Conservation (phyloP, 2,329 filamentous ascomycete species). For the Pseudogymnoascus verrucosus region DNA sequence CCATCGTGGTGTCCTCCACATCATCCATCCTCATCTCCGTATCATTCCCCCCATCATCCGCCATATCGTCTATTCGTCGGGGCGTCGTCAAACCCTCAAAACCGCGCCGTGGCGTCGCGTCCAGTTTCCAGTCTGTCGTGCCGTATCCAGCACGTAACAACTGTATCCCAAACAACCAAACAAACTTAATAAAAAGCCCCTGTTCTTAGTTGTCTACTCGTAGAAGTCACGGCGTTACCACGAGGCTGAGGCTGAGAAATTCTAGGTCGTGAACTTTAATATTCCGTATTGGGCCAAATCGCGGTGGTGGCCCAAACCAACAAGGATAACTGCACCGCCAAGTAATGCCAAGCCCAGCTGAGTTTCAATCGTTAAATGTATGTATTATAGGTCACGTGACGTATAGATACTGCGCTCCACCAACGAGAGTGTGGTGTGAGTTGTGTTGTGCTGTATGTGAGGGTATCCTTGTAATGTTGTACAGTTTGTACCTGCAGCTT, state of each 20-base stretch:
- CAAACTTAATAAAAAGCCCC: not conserved
- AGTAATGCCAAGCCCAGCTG: not conserved
- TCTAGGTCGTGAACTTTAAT: not conserved
- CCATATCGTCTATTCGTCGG: not conserved
- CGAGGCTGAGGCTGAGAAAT: not conserved
- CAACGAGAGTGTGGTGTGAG: not conserved
- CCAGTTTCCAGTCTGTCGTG: not conserved
- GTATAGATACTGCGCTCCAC: not conserved
- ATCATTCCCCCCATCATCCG: not conserved
- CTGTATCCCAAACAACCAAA: not conserved
- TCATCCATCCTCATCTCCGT: not conserved
- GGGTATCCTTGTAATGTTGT: not conserved
- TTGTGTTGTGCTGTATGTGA: not conserved
- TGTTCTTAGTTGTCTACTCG: not conserved
- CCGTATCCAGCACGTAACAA: not conserved
- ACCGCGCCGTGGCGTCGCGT: not conserved
- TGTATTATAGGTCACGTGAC: not conserved
- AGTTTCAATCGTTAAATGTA: not conserved
- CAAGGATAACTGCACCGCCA: not conserved
- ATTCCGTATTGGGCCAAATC: not conserved
- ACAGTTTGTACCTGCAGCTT: not conserved
- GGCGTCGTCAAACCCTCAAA: not conserved
- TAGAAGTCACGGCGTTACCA: not conserved
- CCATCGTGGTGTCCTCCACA: not conserved
- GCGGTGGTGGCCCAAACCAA: not conserved